A percentile compares a stretch with the other conserved stretches of the same genome.
phyloP scores from a whole-genome alignment of 2,329 filamentous ascomycete genomes.

The Pseudogymnoascus destructans region DNA sequence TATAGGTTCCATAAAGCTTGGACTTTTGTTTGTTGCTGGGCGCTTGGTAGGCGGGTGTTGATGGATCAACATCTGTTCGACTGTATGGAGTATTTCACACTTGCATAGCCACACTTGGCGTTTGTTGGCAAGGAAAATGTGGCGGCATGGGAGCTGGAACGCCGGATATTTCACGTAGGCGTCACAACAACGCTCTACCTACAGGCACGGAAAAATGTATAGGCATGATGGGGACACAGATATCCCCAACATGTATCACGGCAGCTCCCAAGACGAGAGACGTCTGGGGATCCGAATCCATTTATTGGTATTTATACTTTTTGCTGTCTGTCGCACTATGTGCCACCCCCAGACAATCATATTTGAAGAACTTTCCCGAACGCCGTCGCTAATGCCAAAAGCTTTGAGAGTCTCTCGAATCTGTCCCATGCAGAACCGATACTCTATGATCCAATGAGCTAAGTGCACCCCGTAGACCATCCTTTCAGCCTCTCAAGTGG shows the following conservation, averaged over 20 bases:
- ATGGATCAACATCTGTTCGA: slow-evolving; percentile 6
- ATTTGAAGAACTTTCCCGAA: neutral
- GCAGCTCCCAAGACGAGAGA: neutral
- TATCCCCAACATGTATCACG: neutral
- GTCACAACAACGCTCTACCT: neutral
- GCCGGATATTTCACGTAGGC: neutral
- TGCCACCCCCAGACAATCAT: neutral
- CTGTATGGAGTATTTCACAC: neutral
- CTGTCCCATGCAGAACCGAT: neutral
- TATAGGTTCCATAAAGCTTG: neutral
- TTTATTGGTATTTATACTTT: neutral
- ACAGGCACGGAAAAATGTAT: neutral
- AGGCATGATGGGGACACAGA: neutral
- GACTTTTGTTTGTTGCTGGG: neutral
- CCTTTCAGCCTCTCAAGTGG: slow-evolving; percentile 21
- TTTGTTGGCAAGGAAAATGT: neutral
- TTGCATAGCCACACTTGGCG: slow-evolving; percentile 6
- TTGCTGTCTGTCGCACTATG: neutral
- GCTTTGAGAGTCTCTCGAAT: neutral
- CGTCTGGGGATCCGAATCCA: neutral
- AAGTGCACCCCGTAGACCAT: neutral
- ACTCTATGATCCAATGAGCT: neutral
- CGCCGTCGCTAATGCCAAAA: slow-evolving; percentile 3
- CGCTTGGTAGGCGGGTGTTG: neutral
- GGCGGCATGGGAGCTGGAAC: neutral